Conservation (phyloP, 345 rosid species). For the Linum tenue region DNA sequence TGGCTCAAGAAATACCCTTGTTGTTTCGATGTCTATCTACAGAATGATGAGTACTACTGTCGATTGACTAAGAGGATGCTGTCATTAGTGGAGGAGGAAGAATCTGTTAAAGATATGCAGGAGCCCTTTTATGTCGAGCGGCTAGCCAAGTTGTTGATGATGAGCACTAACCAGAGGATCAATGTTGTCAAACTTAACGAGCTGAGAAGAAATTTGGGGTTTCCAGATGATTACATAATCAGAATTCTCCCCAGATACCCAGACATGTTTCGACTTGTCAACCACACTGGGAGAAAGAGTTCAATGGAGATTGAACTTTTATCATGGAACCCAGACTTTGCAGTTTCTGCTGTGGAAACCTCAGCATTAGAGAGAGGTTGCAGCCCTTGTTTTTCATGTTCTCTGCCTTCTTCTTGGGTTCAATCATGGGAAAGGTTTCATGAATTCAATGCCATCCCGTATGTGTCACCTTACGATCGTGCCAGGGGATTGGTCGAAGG, state of each 20-base stretch:
- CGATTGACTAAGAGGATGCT: slow-evolving; percentile 61
- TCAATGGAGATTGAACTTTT: slow-evolving; percentile 89
- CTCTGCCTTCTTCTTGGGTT: slow-evolving; percentile 67
- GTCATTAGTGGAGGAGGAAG: slow-evolving; percentile 74
- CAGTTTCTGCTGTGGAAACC: slow-evolving; percentile 67
- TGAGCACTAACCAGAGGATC: slow-evolving; percentile 66
- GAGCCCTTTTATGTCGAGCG: slow-evolving; percentile 47
- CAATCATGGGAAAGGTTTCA: slow-evolving; percentile 63
- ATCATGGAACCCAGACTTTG: slow-evolving; percentile 57
- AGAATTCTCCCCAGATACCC: slow-evolving; percentile 61
- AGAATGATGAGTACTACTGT: slow-evolving; percentile 57
- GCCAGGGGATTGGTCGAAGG: slow-evolving; percentile 36
- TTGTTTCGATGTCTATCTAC: slow-evolving; percentile 62
- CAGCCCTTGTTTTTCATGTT: slow-evolving; percentile 52
- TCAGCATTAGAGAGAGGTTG: slow-evolving; percentile 37
- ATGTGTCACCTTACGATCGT: slow-evolving; percentile 61
- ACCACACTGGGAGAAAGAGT: slow-evolving; percentile 67
- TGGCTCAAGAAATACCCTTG: slow-evolving; percentile 92
- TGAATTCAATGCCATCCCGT: slow-evolving; percentile 64
- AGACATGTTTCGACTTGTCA: slow-evolving; percentile 50
- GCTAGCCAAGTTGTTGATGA: slow-evolving; percentile 71
- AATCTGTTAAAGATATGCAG: slow-evolving; percentile 51
- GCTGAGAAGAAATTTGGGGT: slow-evolving; percentile 65
- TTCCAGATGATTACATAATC: slow-evolving; percentile 75
- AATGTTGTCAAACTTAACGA: slow-evolving; percentile 63